Base-by-base conservation (phyloP, 2,329 filamentous ascomycete species). In the Neofusicoccum cordaticola region DNA sequence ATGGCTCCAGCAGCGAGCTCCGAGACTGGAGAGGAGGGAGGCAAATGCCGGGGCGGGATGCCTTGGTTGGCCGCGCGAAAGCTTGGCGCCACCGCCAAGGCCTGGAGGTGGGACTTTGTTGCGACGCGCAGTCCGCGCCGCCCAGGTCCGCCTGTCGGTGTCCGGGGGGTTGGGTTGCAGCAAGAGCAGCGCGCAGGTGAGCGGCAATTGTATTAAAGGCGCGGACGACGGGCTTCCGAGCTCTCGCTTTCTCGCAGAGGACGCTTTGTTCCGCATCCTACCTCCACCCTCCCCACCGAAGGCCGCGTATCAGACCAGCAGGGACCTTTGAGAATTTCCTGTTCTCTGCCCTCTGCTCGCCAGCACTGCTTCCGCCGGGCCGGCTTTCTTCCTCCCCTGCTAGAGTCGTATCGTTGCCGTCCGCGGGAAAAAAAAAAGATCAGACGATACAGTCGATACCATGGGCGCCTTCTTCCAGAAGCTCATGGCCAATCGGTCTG, bases 401-500 rank as follows among this genome's bases (percentile, higher is more conserved):
- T 22, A 51, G 48, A 22, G 19, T 8, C 2, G 17, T 39, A 52
- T 7, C 48, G 37, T 15, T n/a, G 19, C 17, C 31, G 22, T 8
- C 48, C 3, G 31, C 31, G 2, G 31, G 11, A 37, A 37, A 17
- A 37, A 37, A 19, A n/a, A 35, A 9, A 31, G 27, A 34, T 51
- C 48, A 35, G 48, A 51, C 41, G 27, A 37, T 9, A 9, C 19
- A 47, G 17, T n/a, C 37, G 12, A 34, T 37, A 63, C 31, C 52
- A 64, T 64, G 62, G 42, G 42, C 22, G 7, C 27, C 9, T 45
- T 58, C 11, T 64, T 57, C 42, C 52, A 64, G 52, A 48, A 37
- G 51, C 42, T 64, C n/a, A 48, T 65, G 45, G 53, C 53, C 45
- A 53, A 34, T 39, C 56, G 63, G 53, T 52, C 53, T 8, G 56